Base-by-base conservation (phyloP, 2,329 filamentous ascomycete genomes). In the Diaporthe citri region DNA sequence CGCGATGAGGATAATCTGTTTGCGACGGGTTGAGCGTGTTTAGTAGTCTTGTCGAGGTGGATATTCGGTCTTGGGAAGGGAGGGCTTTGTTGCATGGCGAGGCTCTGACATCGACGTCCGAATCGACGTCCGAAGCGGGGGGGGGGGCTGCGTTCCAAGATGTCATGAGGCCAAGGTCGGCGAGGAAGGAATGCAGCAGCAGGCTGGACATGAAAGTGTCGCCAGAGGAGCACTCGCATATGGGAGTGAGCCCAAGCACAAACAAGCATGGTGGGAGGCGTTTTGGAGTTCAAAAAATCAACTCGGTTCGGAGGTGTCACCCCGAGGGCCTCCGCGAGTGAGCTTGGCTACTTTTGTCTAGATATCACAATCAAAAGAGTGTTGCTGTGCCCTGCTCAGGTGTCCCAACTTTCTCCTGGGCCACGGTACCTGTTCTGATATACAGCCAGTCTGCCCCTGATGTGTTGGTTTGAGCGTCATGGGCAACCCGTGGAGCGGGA, bases 1-100 rank as follows among this genome's bases (percentile, higher is more conserved):
- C 91, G 97, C 82, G 96, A 98, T 80, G 91, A 93, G 83, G 91
- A 92, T 81, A 91, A 90, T 73, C 82, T 93, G 72, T 93, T 93
- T 81, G 88, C 90, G 36, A 86, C 88, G 41, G 87, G 88, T 74
- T 89, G 82, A 82, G 36, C 4, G 13, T 28, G 62, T n/a, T 3
- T 28, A 13, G 2, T 39, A 31, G 13, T 4, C 10, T 13, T 55
- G 15, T 25, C 34, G 55, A n/a, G 22, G 64, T 51, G n/a, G 13
- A 39, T 20, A 12, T 6, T 4, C 22, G 22, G 22, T 25, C 3
- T 6, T 51, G 41, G 10, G 31, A 25, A 41, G 2, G 36, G 34
- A 17, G 25, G 28, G 36, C 1, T 48, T 10, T 13, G 46, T 22
- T 34, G 13, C 13, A 28, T 56, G 31, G 5, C 10, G 25, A 28